Evolutionary conservation across 352 stramenopile genomes (phyloP), one percentile per base, ranked within the genome.

Genomic region (Albugo laibachii): DNA sequence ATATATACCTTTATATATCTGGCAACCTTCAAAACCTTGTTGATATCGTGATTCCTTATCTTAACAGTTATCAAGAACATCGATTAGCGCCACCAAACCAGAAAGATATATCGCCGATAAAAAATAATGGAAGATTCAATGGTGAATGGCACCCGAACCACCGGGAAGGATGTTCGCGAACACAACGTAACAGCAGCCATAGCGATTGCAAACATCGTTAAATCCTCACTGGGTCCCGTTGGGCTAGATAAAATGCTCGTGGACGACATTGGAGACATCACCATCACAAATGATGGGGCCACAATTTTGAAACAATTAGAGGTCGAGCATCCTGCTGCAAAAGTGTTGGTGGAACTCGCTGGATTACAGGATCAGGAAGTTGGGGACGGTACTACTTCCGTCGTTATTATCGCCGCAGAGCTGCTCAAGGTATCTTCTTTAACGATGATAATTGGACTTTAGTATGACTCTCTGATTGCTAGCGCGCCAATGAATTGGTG

Each of bases 251-350:
- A 99, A 79, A 97, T 97, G 91, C 80, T 99, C 14, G 95, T 95
- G 43, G 82, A 95, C 62, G 80, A 94, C 65, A 97, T 98, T 56
- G 96, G 96, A 50, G 96, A 99, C 69, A 95, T 99, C 45, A 98
- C 94, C 14, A 99, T 99, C 63, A 99, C 96, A 14, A 99, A 99
- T 70, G 96, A 99, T 59, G 96, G 96, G 44, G 96, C 96, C n/a
- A 99, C 96, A 35, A 99, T 99, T 62, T 71, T 99, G 43, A 96
- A 98, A 73, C 93, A 97, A 57, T 70, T 99, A 31, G 93, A 99
- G 54, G 95, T 99, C 11, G 95, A 99, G 58, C 96, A 99, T 66
- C 96, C 96, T 20, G 96, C 95, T 2, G 96, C 93, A 21, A 97
- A 98, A 52, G 92, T 99, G 12, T 68, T 99, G 8, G 95, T 98